phyloP scores from a whole-genome alignment of 345 rosid genomes.

The Acer yangbiense region DNA sequence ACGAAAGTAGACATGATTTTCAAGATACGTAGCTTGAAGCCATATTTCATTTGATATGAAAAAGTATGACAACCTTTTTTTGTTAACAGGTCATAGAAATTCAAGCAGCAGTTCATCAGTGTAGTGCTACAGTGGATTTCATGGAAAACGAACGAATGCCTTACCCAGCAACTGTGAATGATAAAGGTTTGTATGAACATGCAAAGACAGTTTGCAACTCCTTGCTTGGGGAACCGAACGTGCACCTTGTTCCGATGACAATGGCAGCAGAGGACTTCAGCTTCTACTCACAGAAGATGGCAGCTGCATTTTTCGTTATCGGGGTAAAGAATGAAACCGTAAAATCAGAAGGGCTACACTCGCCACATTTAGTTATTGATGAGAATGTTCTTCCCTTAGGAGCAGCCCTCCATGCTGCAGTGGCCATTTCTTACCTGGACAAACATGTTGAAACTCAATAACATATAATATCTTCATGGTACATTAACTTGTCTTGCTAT shows the following conservation, averaged over 20 bases:
- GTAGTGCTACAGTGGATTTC: constrained; percentile 50
- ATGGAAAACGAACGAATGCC: constrained; percentile 42
- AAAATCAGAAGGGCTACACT: constrained; percentile 27
- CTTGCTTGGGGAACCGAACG: constrained; percentile 49
- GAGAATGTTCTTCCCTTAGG: constrained; percentile 61
- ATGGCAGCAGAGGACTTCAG: constrained; percentile 75
- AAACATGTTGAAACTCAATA: constrained; percentile 9
- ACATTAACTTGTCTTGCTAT: background rate
- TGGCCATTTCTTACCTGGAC: constrained; percentile 52
- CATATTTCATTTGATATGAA: background rate
- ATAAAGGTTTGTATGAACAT: constrained; percentile 45
- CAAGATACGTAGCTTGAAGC: background rate
- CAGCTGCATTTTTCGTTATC: constrained; percentile 44
- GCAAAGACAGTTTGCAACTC: constrained; percentile 42
- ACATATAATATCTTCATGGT: background rate
- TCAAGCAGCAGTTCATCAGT: constrained; percentile 53
- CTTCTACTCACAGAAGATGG: constrained; percentile 51
- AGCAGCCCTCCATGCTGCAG: constrained; percentile 60
- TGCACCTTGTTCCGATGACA: constrained; percentile 24
- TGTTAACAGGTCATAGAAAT: constrained; percentile 38
- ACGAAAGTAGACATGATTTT: too few species aligned
- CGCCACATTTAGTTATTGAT: constrained; percentile 45
- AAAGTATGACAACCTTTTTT: background rate
- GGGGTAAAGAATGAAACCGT: constrained; percentile 33
- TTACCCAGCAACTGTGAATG: constrained; percentile 50